phyloP scores from a whole-genome alignment of 305 asterid species.

The Fraxinus greggii region DNA sequence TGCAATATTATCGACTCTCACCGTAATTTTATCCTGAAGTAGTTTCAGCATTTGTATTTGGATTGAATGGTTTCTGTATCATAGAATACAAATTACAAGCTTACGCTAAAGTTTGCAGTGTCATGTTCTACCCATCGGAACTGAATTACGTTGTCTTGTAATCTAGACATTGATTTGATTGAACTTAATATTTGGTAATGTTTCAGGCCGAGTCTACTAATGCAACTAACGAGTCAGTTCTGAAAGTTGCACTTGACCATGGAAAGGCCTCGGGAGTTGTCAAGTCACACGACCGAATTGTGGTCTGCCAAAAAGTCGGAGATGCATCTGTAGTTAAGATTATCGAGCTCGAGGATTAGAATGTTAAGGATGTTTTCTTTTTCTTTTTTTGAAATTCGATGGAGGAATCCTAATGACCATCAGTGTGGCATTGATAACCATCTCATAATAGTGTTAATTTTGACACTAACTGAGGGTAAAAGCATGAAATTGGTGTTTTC shows the following conservation, averaged over 20 bases:
- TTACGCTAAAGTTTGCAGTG: not conserved
- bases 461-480: not conserved
- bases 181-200: not conserved
- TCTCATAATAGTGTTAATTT: not conserved
- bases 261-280: constrained; percentile 78
- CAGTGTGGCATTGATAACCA: not conserved
- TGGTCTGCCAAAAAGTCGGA: constrained; percentile 85
- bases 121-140: not conserved
- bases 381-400: not conserved
- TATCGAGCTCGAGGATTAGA: constrained; percentile 77
- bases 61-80: not conserved
- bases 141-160: not conserved
- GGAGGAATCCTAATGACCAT: not conserved
- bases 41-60: not conserved
- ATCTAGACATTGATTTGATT: not conserved
- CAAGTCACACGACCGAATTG: constrained; percentile 84
- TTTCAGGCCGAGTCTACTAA: constrained; percentile 78
- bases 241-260: constrained; percentile 83
- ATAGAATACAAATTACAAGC: not conserved
- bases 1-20: not conserved
- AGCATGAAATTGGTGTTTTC: not conserved
- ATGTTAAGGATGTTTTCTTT: not conserved
- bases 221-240: constrained; percentile 67
- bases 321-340: constrained; percentile 91
- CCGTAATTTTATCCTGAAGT: not conserved